These are phyloP conservation scores for Fusarium pininemorale DNA, from an alignment of 2,329 filamentous ascomycete species.

Conservation along the genomic window DNA sequence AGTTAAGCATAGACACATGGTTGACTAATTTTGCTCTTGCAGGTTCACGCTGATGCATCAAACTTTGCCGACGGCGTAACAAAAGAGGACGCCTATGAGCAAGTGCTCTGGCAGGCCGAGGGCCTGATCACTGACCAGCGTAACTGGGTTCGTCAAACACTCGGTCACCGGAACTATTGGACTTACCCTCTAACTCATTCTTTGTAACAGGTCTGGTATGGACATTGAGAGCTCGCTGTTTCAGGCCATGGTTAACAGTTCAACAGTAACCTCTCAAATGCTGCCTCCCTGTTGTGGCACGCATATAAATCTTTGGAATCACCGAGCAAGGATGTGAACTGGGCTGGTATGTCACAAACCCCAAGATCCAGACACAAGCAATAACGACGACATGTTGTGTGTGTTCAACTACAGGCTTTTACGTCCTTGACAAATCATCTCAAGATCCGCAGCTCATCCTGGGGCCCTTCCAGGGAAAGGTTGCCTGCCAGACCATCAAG, in stretches of 20 bases:
- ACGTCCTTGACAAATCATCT: slow-evolving; percentile 67
- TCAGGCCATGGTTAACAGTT: slow-evolving; percentile 6
- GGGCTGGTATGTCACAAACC: slow-evolving; percentile 65
- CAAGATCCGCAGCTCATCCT: slow-evolving; percentile 69
- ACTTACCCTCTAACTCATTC: slow-evolving; percentile 18
- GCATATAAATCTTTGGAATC: slow-evolving; percentile 76
- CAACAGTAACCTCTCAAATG: slow-evolving; percentile 77
- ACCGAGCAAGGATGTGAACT: slow-evolving; percentile 76
- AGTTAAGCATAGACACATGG: neutral
- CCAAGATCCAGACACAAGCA: neutral
- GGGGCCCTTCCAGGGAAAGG: slow-evolving; percentile 82
- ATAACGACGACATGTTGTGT: slow-evolving; percentile 10
- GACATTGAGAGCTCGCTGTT: neutral
- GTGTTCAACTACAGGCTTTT: slow-evolving; percentile 68
- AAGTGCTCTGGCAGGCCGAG: slow-evolving; percentile 75
- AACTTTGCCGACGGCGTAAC: slow-evolving; percentile 73
- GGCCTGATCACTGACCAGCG: slow-evolving; percentile 76
- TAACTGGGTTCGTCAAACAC: slow-evolving; percentile 73
- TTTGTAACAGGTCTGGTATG: slow-evolving; percentile 42
- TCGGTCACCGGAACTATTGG: neutral
- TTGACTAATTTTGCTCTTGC: slow-evolving; percentile 4
- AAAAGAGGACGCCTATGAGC: slow-evolving; percentile 78
- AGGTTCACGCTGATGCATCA: slow-evolving; percentile 83
- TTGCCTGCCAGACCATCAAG: slow-evolving; percentile 80
- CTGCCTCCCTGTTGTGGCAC: slow-evolving; percentile 81